Evolutionary conservation across 2,329 filamentous ascomycete species (phyloP).

Genomic region (Bipolaris sorokiniana): DNA sequence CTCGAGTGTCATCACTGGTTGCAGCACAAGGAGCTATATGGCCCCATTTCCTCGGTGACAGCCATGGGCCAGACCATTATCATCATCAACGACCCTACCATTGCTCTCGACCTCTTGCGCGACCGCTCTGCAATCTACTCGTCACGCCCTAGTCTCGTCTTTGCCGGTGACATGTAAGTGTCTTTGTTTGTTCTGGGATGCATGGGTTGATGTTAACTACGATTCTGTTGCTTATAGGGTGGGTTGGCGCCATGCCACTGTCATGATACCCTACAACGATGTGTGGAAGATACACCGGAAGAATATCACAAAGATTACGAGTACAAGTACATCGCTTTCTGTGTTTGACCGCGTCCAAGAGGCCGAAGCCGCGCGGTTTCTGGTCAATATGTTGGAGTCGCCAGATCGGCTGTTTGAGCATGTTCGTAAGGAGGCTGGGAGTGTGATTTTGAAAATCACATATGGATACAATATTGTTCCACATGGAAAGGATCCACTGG

Average conservation of each 20-base stretch:
- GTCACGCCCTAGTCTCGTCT: slow-evolving; percentile 22
- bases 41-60: slow-evolving; percentile 8
- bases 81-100: slow-evolving; percentile 23
- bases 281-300: slow-evolving; percentile 31
- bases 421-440: slow-evolving; percentile 34
- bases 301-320: slow-evolving; percentile 33
- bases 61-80: slow-evolving; percentile 3
- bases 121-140: slow-evolving; percentile 33
- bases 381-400: slow-evolving; percentile 26
- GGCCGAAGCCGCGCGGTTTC: slow-evolving; percentile 29
- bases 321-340: slow-evolving; percentile 22
- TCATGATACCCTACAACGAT: slow-evolving; percentile 23
- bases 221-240: slow-evolving; percentile 7
- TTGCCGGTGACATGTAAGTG: slow-evolving; percentile 31
- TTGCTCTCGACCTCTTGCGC: slow-evolving; percentile 33
- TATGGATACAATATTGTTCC: slow-evolving; percentile 55
- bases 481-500: slow-evolving; percentile 51
- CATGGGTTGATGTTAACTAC: neutral
- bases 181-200: no score
- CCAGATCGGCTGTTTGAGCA: slow-evolving; percentile 31
- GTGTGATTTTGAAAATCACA: slow-evolving; percentile 35
- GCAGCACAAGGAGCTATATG: slow-evolving; percentile 48
- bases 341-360: slow-evolving; percentile 32
- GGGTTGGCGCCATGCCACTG: slow-evolving; percentile 29
- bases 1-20: slow-evolving; percentile 54